Base-by-base conservation (phyloP, 2,329 filamentous ascomycete genomes). In the Emmonsiellopsis sp. region DNA sequence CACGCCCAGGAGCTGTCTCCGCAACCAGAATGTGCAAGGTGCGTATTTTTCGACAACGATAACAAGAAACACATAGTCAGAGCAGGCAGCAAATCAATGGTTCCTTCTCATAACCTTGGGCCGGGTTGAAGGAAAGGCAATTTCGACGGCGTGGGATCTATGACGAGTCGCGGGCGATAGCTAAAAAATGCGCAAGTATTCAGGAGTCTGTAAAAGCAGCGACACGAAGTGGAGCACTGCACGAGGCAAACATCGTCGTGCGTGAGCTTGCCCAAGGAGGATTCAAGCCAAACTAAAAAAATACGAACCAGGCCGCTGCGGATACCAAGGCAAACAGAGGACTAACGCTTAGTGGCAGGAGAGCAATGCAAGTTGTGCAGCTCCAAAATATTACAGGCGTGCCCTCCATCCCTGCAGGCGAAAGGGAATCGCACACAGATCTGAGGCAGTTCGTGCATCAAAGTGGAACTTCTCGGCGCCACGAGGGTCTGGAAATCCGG, bases 61-160 rank as follows among this genome's bases (percentile, higher is more conserved):
- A 37, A 26, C 31, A 34, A 10, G 6, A 37, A 34, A 13, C n/a
- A n/a, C n/a, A 15, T 42, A n/a, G 16, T n/a, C 15, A 16, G 3
- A 42, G 40, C 7, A 3, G 15, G 11, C 9, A 15, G 20, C 11
- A 13, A 15, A 15, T 2, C 8, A 13, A 42, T 8, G 7, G 8
- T n/a, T 11, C 20, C 9, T 20, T 37, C 32, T 35, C 9, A 6
- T 4, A 34, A 26, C 46, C 32, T 9, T 48, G 46, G 34, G 15
- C 34, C 46, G 46, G 46, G 34, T 48, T 38, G 46, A 48, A 48
- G 46, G 46, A 48, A 48, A 15, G 9, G 40, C 20, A 42, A 13
- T 15, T 42, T 7, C n/a, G 16, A 16, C 40, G 8, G 31, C 9
- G 7, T 34, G 16, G 32, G 10, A 48, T 48, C 46, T 48, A 48